A percentile compares a stretch with the other conserved stretches of the same genome.
phyloP scores from a whole-genome alignment of 768 basidiomycete genomes.

The Nevesoporus exiguus region DNA sequence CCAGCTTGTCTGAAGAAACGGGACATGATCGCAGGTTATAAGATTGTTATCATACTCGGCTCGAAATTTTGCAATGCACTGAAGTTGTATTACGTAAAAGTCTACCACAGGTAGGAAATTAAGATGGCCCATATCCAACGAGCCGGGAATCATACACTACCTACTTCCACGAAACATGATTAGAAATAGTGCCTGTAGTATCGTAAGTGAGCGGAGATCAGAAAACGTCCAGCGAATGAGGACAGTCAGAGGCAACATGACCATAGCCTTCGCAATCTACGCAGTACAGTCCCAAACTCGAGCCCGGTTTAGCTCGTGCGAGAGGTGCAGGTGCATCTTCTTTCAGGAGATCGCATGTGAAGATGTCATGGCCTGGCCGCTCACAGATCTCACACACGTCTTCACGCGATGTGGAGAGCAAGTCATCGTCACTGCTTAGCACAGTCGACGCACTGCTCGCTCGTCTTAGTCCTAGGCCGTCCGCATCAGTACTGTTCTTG shows the following conservation, averaged over 20 bases:
- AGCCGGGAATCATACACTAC: conserved; percentile 19
- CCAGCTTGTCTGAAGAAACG: conserved; percentile 86
- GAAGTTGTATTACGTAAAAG: conserved; percentile 16
- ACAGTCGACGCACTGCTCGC: conserved; percentile 23
- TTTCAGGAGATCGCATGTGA: conserved; percentile 74
- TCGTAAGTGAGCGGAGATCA: conserved; percentile 33
- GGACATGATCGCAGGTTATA: conserved; percentile 56
- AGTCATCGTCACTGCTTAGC: conserved; percentile 23
- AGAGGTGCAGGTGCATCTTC: conserved; percentile 41
- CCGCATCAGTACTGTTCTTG: conserved; percentile 41
- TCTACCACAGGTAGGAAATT: background rate
- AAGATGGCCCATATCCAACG: conserved; percentile 12
- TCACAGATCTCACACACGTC: conserved; percentile 85
- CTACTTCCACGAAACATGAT: conserved; percentile 14
- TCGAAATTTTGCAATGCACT: conserved; percentile 19
- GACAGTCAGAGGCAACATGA: conserved; percentile 74
- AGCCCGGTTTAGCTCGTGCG: conserved; percentile 13
- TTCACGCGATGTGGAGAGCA: conserved; percentile 26
- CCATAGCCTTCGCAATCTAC: conserved; percentile 83
- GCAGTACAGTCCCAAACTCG: conserved; percentile 52
- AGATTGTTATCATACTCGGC: conserved; percentile 25
- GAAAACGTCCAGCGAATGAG: conserved; percentile 85
- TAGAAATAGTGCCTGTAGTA: conserved; percentile 4
- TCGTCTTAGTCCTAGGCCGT: conserved; percentile 27
- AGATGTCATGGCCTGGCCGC: conserved; percentile 80